phyloP scores from a whole-genome alignment of 352 stramenopile genomes.

The Pythium biforme region DNA sequence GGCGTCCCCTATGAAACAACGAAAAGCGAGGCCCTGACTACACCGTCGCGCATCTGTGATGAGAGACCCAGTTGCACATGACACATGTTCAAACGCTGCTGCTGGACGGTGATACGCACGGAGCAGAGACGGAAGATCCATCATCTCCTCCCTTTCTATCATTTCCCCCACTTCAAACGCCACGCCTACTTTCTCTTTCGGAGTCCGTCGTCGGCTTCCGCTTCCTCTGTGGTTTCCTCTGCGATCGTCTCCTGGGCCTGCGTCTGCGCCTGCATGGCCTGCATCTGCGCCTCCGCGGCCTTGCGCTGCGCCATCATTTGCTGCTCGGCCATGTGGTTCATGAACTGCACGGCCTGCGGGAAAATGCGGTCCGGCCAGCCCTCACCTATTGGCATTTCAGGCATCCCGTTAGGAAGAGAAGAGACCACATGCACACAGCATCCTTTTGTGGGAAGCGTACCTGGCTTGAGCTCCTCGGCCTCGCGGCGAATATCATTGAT shows the following conservation, averaged over 20 bases:
- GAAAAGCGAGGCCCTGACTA: no score
- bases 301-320: slow-evolving; percentile 82
- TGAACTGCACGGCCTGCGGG: slow-evolving; percentile 85
- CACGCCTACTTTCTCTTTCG: slow-evolving; percentile 67
- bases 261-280: slow-evolving; percentile 59
- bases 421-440: not conserved
- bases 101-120: no score
- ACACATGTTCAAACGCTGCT: slow-evolving; percentile 37
- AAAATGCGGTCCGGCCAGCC: slow-evolving; percentile 88
- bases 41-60: slow-evolving; percentile 42
- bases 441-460: slow-evolving; percentile 30
- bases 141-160: slow-evolving; percentile 17
- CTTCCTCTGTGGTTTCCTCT: slow-evolving; percentile 23
- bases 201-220: slow-evolving; percentile 35
- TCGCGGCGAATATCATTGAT: slow-evolving; percentile 84
- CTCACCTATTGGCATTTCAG: slow-evolving; percentile 40
- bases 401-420: not conserved
- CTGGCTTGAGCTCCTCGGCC: slow-evolving; percentile 78
- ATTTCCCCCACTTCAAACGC: not conserved
- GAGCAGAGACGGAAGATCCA: no score
- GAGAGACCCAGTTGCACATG: slow-evolving; percentile 55
- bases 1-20: no score
- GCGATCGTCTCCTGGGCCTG: slow-evolving; percentile 35
- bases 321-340: slow-evolving; percentile 87
- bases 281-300: slow-evolving; percentile 66